These are phyloP conservation scores for Phialophora verrucosa DNA, from an alignment of 2,329 filamentous ascomycete species.

Conservation along the genomic window DNA sequence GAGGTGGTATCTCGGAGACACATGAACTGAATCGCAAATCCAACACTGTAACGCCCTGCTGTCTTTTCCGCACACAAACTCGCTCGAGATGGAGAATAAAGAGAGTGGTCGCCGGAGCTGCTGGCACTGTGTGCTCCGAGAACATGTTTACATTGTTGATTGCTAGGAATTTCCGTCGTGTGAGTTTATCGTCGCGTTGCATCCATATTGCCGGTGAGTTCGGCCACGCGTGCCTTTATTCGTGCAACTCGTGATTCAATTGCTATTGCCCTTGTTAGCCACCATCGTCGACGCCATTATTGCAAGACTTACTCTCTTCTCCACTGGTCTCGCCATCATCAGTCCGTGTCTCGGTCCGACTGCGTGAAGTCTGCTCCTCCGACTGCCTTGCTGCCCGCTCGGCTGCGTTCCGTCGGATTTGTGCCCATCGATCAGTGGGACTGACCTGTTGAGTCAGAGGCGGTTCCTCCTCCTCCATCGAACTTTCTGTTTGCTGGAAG, in stretches of 20 bases:
- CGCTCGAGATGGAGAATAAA: constrained; percentile 15
- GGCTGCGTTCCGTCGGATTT: constrained; percentile 93
- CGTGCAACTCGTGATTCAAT: constrained; percentile 96
- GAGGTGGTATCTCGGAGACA: constrained; percentile 33
- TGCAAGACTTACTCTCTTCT: constrained; percentile 78
- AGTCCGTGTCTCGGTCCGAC: constrained; percentile 62
- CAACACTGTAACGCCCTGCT: constrained; percentile 27
- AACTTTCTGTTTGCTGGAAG: constrained; percentile 23
- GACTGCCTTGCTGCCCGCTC: constrained; percentile 72
- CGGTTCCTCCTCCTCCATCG: constrained; percentile 38
- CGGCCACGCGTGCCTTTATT: constrained; percentile 96
- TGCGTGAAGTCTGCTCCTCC: constrained; percentile 62
- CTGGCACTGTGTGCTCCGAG: constrained; percentile 8
- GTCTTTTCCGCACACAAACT: constrained; percentile 17
- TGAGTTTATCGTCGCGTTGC: constrained; percentile 41
- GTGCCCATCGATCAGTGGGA: constrained; percentile 84
- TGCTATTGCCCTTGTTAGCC: constrained; percentile 60
- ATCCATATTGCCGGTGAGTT: constrained; percentile 87
- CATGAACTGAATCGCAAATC: constrained; percentile 23
- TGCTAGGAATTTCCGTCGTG: background rate
- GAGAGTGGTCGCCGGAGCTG: constrained; percentile 6
- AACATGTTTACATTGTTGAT: constrained; percentile 1
- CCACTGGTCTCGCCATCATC: constrained; percentile 92
- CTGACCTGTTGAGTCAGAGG: constrained; percentile 30
- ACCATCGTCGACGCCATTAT: background rate